Evolutionary conservation across 1,284 basidiomycete genomes (phyloP).

Genomic region (Cutaneotrichosporon cavernicola): DNA sequence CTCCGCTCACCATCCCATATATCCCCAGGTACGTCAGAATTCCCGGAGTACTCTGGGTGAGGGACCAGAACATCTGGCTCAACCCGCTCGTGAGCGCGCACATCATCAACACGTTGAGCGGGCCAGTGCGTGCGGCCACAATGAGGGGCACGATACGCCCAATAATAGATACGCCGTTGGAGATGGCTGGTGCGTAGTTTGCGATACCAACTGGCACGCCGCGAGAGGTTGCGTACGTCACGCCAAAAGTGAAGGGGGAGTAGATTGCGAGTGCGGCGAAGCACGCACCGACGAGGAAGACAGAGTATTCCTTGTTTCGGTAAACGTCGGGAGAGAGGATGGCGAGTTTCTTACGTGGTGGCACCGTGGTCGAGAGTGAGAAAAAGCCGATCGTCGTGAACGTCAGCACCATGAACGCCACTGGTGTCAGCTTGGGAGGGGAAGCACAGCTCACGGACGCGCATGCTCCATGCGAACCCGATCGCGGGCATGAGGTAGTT

Average conservation of each 20-base stretch:
- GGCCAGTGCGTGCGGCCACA: conserved; percentile 36
- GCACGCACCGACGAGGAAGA: conserved; percentile 33
- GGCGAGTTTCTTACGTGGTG: conserved; percentile 39
- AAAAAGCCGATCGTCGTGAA: conserved; percentile 29
- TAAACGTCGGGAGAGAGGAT: conserved; percentile 30
- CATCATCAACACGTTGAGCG: conserved; percentile 39
- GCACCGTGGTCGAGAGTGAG: conserved; percentile 37
- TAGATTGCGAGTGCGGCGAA: conserved; percentile 34
- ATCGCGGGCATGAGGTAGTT: conserved; percentile 56
- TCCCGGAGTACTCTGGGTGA: conserved; percentile 21
- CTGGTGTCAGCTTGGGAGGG: conserved; percentile 17
- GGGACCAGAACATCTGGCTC: conserved; percentile 40
- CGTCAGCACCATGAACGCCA: conserved; percentile 39
- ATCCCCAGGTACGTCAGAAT: conserved; percentile 36
- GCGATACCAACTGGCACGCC: conserved; percentile 31
- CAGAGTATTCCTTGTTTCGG: conserved; percentile 31
- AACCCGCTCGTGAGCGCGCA: conserved; percentile 29
- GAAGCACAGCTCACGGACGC: conserved; percentile 31
- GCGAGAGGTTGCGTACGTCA: conserved; percentile 35
- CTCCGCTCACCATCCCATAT: conserved; percentile 38
- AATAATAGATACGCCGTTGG: conserved; percentile 38
- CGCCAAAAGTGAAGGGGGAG: conserved; percentile 36
- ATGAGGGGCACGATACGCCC: conserved; percentile 42
- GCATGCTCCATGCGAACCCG: conserved; percentile 51
- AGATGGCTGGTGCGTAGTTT: conserved; percentile 38